Base-by-base conservation (phyloP, 768 basidiomycete genomes). In the Cyclocybe aegerita region DNA sequence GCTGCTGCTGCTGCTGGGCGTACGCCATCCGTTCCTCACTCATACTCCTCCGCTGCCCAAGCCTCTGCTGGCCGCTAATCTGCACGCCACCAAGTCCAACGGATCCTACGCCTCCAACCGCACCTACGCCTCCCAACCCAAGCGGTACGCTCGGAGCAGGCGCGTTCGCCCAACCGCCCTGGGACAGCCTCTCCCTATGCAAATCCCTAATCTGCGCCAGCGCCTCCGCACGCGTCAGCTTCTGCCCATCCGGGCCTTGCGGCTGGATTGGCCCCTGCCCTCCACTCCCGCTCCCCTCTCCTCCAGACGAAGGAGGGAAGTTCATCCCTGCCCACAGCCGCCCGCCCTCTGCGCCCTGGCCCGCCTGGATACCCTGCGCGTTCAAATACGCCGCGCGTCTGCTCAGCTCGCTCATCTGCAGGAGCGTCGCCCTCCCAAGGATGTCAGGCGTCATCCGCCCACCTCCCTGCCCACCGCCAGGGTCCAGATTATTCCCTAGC, bases 371-470 rank as follows among this genome's bases (percentile, higher is more conserved):
- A 34, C 60, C 60, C 46, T 58, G 59, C 54, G 56, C 57, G 49
- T 56, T 61, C 44, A 56, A 55, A 44, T 46, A 60, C 43, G 77
- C 75, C 4, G 81, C 85, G 23, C 85, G 77, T 46, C 85, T 71
- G 39, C 86, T 86, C 55, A 87, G 79, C 61, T 90, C 88, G 67
- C 83, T 89, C 83, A 91, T 86, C 64, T 88, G 87, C 58, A 81
- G 74, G 51, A 90, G 77, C 45, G 83, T 80, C 11, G 84, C 85
- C 16, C 82, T 78, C 3, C 85, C 87, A 40, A 88, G 78, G 33
- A 81, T 60, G 30, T n/a, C 71, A 67, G 58, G 80, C 81, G 9
- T 73, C 23, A 23, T 23, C 64, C 65, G 46, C 51, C 63, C 53
- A 16, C 40, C 29, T 41, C 40, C 36, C 29, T 36, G 29, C 43